Percentiles rank a stretch among this genome's conserved stretches.
Evolutionary conservation across 140 eudicot genomes (phyloP).

Genomic region (Erigeron philadelphicus): DNA sequence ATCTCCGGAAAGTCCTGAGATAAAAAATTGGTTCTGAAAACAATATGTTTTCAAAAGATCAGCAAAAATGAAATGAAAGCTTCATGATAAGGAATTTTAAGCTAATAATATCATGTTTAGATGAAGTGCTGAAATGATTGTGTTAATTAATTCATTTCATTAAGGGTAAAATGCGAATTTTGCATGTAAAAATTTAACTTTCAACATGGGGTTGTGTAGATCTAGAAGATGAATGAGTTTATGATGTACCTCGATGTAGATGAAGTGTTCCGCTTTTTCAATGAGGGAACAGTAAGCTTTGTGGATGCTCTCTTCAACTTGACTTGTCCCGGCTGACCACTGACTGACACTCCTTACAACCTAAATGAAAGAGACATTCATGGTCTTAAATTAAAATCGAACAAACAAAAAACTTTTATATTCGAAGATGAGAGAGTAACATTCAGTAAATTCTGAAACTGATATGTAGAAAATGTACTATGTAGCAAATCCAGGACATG

Average conservation of each 20-base stretch:
- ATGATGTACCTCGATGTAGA: conserved; percentile 76
- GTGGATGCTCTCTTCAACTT: conserved; percentile 94
- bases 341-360: conserved; percentile 91
- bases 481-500: conserved; percentile 16
- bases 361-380: conserved; percentile 31
- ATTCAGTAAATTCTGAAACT: conserved; percentile 4
- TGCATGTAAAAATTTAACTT: too few relatives aligned
- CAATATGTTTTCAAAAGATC: conserved; percentile 24
- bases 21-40: conserved; percentile 94
- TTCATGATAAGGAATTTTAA: background rate
- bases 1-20: conserved; percentile 94
- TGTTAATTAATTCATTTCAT: too few relatives aligned
- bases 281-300: conserved; percentile 90
- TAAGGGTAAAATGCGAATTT: too few relatives aligned
- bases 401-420: background rate
- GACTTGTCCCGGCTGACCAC: conserved; percentile 99
- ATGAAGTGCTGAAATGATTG: too few relatives aligned
- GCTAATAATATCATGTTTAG: background rate
- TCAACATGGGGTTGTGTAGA: too few relatives aligned
- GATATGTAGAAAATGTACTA: conserved; percentile 8
- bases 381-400: conserved; percentile 5
- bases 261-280: conserved; percentile 89
- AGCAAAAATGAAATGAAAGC: background rate
- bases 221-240: conserved; percentile 7
- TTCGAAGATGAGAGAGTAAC: background rate